These are phyloP conservation scores for Gnetum montanum DNA, from an alignment of 75 land plant genomes.

Conservation along the genomic window DNA sequence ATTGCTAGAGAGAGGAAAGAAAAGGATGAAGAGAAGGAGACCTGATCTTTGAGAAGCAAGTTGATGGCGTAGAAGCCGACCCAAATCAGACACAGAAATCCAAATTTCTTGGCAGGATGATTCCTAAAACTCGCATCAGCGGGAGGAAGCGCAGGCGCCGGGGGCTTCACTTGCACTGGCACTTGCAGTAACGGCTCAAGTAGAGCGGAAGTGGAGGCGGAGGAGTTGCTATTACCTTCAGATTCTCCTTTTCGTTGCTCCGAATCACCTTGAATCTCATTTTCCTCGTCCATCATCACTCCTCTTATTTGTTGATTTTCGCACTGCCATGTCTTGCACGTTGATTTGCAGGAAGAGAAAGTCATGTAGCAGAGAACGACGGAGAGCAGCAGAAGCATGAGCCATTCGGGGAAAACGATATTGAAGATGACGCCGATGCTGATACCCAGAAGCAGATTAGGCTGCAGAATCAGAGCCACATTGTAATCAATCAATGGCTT, in stretches of 20 bases:
- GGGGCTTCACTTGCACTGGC: background rate
- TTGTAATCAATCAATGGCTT: conserved; percentile 44
- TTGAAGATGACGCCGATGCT: conserved; percentile 63
- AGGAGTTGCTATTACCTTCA: too few relatives aligned
- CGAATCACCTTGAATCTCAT: too few relatives aligned
- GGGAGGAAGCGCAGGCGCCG: background rate
- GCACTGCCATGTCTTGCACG: conserved; percentile 39
- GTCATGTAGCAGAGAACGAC: conserved; percentile 40
- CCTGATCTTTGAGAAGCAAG: too few relatives aligned
- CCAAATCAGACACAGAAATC: background rate
- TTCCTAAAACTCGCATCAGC: background rate
- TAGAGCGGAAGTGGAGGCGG: background rate
- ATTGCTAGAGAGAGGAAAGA: too few relatives aligned
- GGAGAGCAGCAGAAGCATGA: conserved; percentile 37
- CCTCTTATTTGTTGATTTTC: too few relatives aligned
- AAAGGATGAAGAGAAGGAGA: too few relatives aligned
- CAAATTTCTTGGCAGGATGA: background rate
- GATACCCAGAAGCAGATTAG: conserved; percentile 60
- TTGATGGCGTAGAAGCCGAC: too few relatives aligned
- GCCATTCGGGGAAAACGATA: conserved; percentile 60
- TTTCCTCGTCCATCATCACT: too few relatives aligned
- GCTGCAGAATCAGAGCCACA: conserved; percentile 44
- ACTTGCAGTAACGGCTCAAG: background rate
- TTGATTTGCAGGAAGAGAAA: conserved; percentile 25
- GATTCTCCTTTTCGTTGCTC: too few relatives aligned